Evolutionary conservation across 257 asterid species (phyloP), one percentile per base, ranked within the genome.

Genomic region (Solanum bukasovii): DNA sequence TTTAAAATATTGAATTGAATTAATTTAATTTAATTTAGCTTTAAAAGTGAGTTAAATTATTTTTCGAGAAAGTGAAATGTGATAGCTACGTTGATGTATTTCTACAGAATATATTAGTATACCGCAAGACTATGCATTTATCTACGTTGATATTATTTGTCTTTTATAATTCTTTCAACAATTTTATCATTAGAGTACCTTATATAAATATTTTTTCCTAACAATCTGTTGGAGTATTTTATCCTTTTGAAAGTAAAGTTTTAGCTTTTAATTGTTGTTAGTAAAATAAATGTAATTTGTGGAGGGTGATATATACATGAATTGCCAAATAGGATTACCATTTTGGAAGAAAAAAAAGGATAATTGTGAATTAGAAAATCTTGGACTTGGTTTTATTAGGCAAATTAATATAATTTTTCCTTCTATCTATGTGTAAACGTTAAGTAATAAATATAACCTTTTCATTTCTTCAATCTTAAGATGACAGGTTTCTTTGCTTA

Each of bases 381-480:
- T 42, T 13, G 14, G 37, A 42, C 25, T 79, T 79, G 25, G 38
- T 14, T 79, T 42, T 42, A 27, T 81, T 46, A 46, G 18, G 42
- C 7, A 16, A 46, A 27, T 29, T 56, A 56, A 63, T 23, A 61
- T 61, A 23, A 3, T 2, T 29, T 81, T 46, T 38, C 82, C 11
- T 70, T 70, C 2, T 5, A 29, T 81, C 85, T 8, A 29, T 29
- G 85, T 9, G 85, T 82, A 82, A 82, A 49, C 49, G 11, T 29
- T 18, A 81, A 81, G 70, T 31, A 29, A 44, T 16, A 81, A 63
- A 63, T 63, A 63, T 18, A 82, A 49, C 42, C 9, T 49, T 46
- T 81, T 82, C 29, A 49, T 27, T 23, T 56, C 91, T 91, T 91
- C 65, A 86, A 84, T 83, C 10, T 35, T 67, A 91, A 89, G 93